These are phyloP conservation scores for Kwoniella sp. DNA, from an alignment of 768 basidiomycete genomes.

Conservation along the genomic window DNA sequence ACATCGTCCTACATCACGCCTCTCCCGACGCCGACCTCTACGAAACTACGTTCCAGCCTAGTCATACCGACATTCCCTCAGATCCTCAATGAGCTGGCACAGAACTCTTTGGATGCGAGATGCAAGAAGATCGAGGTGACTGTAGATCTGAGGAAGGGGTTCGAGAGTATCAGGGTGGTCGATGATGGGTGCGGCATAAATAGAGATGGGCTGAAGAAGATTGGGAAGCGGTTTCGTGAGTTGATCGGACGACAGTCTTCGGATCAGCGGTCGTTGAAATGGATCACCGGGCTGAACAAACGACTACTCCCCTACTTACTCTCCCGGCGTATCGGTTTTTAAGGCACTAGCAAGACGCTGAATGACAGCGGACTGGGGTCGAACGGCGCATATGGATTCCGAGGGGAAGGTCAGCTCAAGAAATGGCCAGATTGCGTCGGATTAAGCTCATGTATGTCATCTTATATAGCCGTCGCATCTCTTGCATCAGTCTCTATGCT, in stretches of 20 bases:
- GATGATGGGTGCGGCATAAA: conserved; percentile 82
- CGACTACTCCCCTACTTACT: too few relatives aligned
- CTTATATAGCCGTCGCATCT: conserved; percentile 74
- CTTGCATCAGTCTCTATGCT: conserved; percentile 75
- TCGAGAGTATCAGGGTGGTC: conserved; percentile 81
- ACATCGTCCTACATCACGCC: conserved; percentile 34
- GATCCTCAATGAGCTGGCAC: conserved; percentile 80
- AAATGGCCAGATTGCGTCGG: too few relatives aligned
- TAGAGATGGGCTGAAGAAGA: conserved; percentile 63
- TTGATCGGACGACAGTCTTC: too few relatives aligned
- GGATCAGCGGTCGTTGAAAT: too few relatives aligned
- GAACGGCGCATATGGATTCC: conserved; percentile 73
- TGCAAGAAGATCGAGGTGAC: conserved; percentile 71
- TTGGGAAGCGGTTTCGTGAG: conserved; percentile 74
- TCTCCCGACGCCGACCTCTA: conserved; percentile 66
- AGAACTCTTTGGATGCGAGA: conserved; percentile 84
- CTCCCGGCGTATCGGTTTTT: too few relatives aligned
- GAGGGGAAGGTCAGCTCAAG: conserved; percentile 76
- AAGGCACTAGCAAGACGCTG: conserved; percentile 26
- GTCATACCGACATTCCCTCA: conserved; percentile 80
- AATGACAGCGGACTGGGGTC: conserved; percentile 14
- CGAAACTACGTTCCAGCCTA: conserved; percentile 76
- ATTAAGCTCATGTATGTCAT: too few relatives aligned
- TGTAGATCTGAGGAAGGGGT: conserved; percentile 64
- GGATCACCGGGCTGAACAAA: too few relatives aligned